Conservation (phyloP, 2,329 filamentous ascomycete species). For the Fusarium haematococcum region DNA sequence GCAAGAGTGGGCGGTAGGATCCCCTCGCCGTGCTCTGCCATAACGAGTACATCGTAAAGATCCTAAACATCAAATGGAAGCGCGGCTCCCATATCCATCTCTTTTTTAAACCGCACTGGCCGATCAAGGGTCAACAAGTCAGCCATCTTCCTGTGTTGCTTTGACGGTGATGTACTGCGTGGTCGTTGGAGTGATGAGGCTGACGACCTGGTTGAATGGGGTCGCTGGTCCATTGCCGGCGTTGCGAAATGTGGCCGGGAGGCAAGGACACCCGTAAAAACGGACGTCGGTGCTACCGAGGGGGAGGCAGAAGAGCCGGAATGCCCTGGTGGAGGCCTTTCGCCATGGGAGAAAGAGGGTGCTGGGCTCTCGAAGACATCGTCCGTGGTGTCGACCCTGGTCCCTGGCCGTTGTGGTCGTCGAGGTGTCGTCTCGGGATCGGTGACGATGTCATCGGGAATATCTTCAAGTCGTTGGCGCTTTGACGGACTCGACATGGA, state of each 20-base stretch:
- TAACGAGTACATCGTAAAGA: not conserved
- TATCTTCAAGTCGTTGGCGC: too few relatives aligned
- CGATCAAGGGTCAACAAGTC: not conserved
- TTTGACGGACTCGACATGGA: too few relatives aligned
- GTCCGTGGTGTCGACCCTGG: too few relatives aligned
- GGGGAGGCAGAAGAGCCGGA: not conserved
- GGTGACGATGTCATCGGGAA: too few relatives aligned
- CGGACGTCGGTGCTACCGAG: not conserved
- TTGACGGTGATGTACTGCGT: constrained; percentile 3
- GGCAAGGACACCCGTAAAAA: not conserved
- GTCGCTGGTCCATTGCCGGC: not conserved
- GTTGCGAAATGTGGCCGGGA: not conserved
- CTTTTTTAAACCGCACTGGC: not conserved
- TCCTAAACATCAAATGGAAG: constrained; percentile 9
- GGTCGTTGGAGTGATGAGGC: not conserved
- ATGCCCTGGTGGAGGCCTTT: not conserved
- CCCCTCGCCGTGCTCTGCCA: not conserved
- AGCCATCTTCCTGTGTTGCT: not conserved
- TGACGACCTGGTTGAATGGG: not conserved
- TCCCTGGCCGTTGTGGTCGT: too few relatives aligned
- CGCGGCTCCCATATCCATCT: not conserved
- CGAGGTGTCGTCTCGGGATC: too few relatives aligned
- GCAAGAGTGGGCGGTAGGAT: constrained; percentile 4
- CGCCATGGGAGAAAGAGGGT: too few relatives aligned
- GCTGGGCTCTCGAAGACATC: too few relatives aligned